These are phyloP conservation scores for Ensete glaucum DNA, from an alignment of 176 grass and related monocot species.

Conservation along the genomic window DNA sequence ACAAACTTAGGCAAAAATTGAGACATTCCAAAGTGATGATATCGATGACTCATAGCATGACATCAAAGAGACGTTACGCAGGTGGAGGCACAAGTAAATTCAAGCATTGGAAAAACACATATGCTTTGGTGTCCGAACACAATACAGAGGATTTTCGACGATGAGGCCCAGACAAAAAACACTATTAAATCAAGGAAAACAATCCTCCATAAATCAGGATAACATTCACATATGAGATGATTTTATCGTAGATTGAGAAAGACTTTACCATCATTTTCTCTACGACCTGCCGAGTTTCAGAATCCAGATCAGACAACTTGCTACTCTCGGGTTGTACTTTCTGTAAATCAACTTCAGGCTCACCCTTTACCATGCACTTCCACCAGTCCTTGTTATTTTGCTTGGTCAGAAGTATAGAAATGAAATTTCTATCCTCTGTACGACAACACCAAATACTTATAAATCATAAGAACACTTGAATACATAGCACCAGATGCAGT, in stretches of 20 bases:
- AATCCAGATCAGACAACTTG: slow-evolving; percentile 54
- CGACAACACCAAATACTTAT: background rate
- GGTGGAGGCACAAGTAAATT: too few relatives aligned
- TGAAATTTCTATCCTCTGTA: slow-evolving; percentile 75
- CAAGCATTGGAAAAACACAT: too few relatives aligned
- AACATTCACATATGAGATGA: background rate
- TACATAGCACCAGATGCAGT: background rate
- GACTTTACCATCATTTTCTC: slow-evolving; percentile 98
- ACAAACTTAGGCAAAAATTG: too few relatives aligned
- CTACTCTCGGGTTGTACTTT: slow-evolving; percentile 25
- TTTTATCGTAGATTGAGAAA: background rate
- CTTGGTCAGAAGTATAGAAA: slow-evolving; percentile 72
- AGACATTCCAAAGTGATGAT: too few relatives aligned
- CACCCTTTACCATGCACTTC: slow-evolving; percentile 73
- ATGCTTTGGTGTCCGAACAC: too few relatives aligned
- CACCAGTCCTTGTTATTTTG: slow-evolving; percentile 98
- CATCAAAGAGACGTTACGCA: too few relatives aligned
- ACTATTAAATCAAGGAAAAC: background rate
- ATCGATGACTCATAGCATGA: too few relatives aligned
- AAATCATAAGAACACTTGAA: background rate
- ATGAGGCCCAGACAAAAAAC: too few relatives aligned
- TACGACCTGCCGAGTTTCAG: slow-evolving; percentile 88
- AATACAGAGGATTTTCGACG: too few relatives aligned
- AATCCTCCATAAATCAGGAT: background rate
- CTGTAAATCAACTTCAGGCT: slow-evolving; percentile 71